phyloP scores from a whole-genome alignment of 768 basidiomycete species.

The Psilocybe tampanensis region DNA sequence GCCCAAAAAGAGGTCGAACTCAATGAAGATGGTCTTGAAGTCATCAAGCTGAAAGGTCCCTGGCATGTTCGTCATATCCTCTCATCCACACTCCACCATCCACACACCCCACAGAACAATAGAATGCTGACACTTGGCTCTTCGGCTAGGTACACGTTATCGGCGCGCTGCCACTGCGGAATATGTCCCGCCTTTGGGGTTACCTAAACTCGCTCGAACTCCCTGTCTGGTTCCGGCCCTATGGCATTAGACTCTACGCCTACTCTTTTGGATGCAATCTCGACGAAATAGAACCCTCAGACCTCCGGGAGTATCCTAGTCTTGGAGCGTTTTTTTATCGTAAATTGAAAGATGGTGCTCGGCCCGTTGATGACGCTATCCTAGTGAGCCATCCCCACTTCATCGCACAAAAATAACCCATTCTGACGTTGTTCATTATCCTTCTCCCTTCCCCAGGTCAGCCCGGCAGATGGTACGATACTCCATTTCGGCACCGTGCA shows the following conservation, averaged over 20 bases:
- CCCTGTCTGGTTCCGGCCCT: slow-evolving; percentile 94
- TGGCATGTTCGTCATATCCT: slow-evolving; percentile 75
- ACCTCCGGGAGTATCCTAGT: slow-evolving; percentile 78
- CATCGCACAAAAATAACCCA: background rate
- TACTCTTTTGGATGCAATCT: slow-evolving; percentile 93
- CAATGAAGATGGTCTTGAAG: slow-evolving; percentile 81
- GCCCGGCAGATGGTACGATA: slow-evolving; percentile 92
- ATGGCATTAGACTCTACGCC: slow-evolving; percentile 84
- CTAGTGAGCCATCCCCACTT: slow-evolving; percentile 51
- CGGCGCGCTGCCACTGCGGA: slow-evolving; percentile 91
- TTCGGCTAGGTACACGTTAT: slow-evolving; percentile 87
- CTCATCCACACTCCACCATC: background rate
- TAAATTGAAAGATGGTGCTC: slow-evolving; percentile 74
- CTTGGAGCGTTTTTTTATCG: slow-evolving; percentile 98
- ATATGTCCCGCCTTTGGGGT: slow-evolving; percentile 97
- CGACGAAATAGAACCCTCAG: slow-evolving; percentile 80
- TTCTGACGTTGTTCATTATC: no score
- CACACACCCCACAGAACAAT: background rate
- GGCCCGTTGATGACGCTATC: slow-evolving; percentile 76
- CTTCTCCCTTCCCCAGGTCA: slow-evolving; percentile 53
- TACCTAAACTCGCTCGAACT: slow-evolving; percentile 92
- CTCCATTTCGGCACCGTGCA: slow-evolving; percentile 90
- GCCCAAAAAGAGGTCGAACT: slow-evolving; percentile 68
- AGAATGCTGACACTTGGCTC: background rate
- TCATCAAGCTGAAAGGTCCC: slow-evolving; percentile 83